A percentile compares a stretch with the other conserved stretches of the same genome.
Evolutionary conservation across 345 rosid genomes (phyloP).

Genomic region (Corchorus capsularis): DNA sequence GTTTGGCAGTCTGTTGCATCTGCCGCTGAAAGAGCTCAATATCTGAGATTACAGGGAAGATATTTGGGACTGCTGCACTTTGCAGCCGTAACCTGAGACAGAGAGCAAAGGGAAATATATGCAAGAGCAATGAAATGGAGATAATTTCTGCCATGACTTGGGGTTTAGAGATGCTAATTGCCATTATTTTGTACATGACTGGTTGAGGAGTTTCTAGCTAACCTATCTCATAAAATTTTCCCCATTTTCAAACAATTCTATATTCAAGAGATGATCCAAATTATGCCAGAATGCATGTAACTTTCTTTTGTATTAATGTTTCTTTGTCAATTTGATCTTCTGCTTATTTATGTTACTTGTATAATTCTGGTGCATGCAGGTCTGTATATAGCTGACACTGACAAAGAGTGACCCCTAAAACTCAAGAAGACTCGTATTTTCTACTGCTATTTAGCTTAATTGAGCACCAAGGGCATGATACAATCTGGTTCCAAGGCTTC

Average conservation of each 20-base stretch:
- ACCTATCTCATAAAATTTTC: neutral
- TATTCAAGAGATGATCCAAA: neutral
- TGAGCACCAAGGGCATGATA: neutral
- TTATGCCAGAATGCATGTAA: neutral
- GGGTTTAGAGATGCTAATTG: neutral
- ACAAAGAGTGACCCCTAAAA: neutral
- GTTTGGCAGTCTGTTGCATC: neutral
- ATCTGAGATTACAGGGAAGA: neutral
- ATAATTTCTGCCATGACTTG: neutral
- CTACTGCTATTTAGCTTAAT: neutral
- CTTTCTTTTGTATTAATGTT: neutral
- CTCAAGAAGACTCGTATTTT: neutral
- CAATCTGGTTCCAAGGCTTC: conserved; percentile 11
- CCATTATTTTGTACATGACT: neutral
- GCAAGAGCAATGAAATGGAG: neutral
- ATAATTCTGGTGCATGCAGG: neutral
- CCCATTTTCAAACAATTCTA: too few relatives aligned
- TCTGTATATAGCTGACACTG: neutral
- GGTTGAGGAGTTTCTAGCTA: neutral
- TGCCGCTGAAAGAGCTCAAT: neutral
- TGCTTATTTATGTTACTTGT: neutral
- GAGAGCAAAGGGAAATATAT: neutral
- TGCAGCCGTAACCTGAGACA: neutral
- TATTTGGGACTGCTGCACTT: neutral
- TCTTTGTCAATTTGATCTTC: conserved; percentile 5